phyloP scores from a whole-genome alignment of 202 grass and related monocot genomes.

The Saccharum hybrid region DNA sequence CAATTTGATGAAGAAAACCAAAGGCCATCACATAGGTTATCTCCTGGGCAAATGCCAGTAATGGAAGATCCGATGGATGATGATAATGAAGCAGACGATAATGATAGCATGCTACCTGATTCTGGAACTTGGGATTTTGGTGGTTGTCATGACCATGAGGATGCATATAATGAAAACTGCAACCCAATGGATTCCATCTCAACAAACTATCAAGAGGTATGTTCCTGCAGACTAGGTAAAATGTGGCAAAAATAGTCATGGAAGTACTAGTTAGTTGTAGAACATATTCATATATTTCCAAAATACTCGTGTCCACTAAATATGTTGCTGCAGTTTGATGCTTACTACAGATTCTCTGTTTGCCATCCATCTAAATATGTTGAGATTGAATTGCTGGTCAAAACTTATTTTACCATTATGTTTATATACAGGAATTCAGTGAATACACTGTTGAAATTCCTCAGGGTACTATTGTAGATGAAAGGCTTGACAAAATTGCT shows the following conservation, averaged over 20 bases:
- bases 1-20: slow-evolving; percentile 93
- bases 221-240: slow-evolving; percentile 28
- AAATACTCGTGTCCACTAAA: background rate
- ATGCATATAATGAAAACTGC: slow-evolving; percentile 56
- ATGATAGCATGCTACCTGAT: slow-evolving; percentile 58
- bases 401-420: slow-evolving; percentile 5
- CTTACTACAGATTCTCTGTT: slow-evolving; percentile 22
- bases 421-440: slow-evolving; percentile 57
- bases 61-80: slow-evolving; percentile 49
- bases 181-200: slow-evolving; percentile 48
- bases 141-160: slow-evolving; percentile 66
- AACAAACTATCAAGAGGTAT: slow-evolving; percentile 70
- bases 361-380: slow-evolving; percentile 6
- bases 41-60: slow-evolving; percentile 52
- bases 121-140: slow-evolving; percentile 64
- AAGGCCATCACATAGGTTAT: slow-evolving; percentile 56
- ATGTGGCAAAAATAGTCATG: slow-evolving; percentile 3
- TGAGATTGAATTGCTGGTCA: slow-evolving; percentile 10
- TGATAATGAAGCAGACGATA: slow-evolving; percentile 37
- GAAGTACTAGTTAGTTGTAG: background rate
- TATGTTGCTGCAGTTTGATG: slow-evolving; percentile 25
- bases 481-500: slow-evolving; percentile 70
- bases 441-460: slow-evolving; percentile 59
- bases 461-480: slow-evolving; percentile 50
- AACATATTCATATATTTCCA: slow-evolving; percentile 34